Evolutionary conservation across 139 green algal genomes (phyloP).

Genomic region (Mesostigma viride): DNA sequence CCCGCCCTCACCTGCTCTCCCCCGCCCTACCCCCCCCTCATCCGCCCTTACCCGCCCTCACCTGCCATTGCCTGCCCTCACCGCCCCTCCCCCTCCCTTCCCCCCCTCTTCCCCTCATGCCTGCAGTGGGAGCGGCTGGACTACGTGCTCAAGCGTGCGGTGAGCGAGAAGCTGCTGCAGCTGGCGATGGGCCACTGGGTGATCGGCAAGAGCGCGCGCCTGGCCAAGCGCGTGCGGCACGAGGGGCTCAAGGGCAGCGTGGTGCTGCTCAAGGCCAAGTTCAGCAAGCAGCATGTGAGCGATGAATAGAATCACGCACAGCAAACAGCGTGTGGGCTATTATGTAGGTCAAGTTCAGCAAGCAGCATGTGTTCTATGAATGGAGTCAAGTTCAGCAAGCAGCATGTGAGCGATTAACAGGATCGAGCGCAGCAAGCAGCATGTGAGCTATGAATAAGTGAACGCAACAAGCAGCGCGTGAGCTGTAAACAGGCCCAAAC

Average conservation of each 20-base stretch:
- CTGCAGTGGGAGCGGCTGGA: conserved; percentile 12
- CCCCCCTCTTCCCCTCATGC: neutral
- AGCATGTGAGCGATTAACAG: too few relatives aligned
- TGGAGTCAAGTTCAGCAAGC: too few relatives aligned
- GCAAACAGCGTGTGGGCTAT: conserved; percentile 31
- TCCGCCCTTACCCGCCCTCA: too few relatives aligned
- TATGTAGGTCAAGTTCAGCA: too few relatives aligned
- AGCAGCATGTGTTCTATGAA: too few relatives aligned
- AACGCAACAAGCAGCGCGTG: too few relatives aligned
- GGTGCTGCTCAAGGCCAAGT: conserved; percentile 43
- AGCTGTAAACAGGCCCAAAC: too few relatives aligned
- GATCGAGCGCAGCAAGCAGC: too few relatives aligned
- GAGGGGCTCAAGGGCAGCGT: conserved; percentile 41
- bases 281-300: conserved; percentile 51
- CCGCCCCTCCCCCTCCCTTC: neutral
- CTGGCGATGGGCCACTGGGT: neutral
- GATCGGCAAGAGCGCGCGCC: neutral
- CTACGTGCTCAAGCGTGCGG: neutral
- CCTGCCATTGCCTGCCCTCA: too few relatives aligned
- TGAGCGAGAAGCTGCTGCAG: neutral
- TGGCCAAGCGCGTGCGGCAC: conserved; percentile 3
- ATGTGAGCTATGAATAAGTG: too few relatives aligned
- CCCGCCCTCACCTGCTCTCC: too few relatives aligned
- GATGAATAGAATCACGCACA: conserved; percentile 9
- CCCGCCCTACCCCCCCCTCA: too few relatives aligned